Percentiles rank a stretch among this genome's conserved stretches.
Evolutionary conservation across 2,329 filamentous ascomycete species (phyloP).

Genomic region (Cladosporium velox): DNA sequence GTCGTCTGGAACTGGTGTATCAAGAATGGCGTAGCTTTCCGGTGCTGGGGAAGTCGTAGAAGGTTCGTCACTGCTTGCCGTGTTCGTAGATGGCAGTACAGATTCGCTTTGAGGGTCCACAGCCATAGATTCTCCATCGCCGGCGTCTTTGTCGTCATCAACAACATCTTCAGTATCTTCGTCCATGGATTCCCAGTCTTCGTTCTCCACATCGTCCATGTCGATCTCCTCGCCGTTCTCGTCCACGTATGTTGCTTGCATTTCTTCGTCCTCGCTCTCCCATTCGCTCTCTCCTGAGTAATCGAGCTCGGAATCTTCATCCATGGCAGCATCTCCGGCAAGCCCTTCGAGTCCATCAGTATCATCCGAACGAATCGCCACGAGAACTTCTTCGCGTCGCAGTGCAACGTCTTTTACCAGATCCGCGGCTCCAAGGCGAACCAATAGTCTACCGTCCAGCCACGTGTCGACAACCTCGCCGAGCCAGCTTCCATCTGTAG

Average conservation of each 20-base stretch:
- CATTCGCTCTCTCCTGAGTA: constrained; percentile 31
- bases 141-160: neutral
- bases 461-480: constrained; percentile 59
- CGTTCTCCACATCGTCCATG: constrained; percentile 46
- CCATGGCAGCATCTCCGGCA: constrained; percentile 33
- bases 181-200: constrained; percentile 44
- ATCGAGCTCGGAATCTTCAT: constrained; percentile 23
- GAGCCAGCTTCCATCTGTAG: constrained; percentile 46
- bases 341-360: constrained; percentile 30
- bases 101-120: neutral
- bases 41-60: constrained; percentile 18
- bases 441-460: constrained; percentile 53
- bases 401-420: constrained; percentile 54
- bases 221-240: constrained; percentile 47
- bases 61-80: neutral
- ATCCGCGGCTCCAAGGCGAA: constrained; percentile 55
- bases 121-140: neutral
- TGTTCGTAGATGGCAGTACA: neutral
- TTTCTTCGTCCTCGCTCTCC: constrained; percentile 29
- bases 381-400: constrained; percentile 50
- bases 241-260: constrained; percentile 44
- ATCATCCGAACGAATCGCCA: constrained; percentile 47
- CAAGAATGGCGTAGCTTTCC: constrained; percentile 39
- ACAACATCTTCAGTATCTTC: constrained; percentile 28
- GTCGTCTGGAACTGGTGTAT: constrained; percentile 45